Conservation (phyloP, 495 filamentous ascomycete genomes). For the Tuber borchii region DNA sequence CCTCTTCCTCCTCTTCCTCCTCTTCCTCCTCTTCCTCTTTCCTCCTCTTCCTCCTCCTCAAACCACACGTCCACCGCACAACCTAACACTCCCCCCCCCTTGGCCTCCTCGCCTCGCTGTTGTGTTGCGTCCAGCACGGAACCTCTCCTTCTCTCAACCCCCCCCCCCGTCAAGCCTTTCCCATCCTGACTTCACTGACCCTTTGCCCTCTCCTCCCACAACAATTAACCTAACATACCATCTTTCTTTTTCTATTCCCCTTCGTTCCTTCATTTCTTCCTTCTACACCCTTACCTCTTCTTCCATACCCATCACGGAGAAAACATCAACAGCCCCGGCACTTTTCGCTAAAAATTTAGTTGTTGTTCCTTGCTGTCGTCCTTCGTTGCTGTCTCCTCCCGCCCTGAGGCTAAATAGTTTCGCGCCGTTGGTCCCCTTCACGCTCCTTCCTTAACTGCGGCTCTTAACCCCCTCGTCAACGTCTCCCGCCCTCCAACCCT, state of each 20-base stretch:
- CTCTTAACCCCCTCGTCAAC: background rate
- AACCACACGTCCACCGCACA: conserved; percentile 11
- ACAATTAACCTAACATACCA: conserved; percentile 16
- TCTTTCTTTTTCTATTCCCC: conserved; percentile 13
- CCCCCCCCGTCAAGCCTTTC: conserved; percentile 11
- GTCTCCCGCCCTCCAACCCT: background rate
- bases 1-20: conserved; percentile 20
- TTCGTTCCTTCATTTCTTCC: conserved; percentile 13
- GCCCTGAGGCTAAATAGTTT: background rate
- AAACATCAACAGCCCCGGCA: background rate
- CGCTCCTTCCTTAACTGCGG: background rate
- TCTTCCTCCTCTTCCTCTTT: conserved; percentile 22
- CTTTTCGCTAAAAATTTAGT: background rate
- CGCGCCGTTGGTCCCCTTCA: background rate
- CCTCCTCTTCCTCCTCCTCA: conserved; percentile 19
- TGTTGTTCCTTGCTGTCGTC: background rate
- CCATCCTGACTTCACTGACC: conserved; percentile 13
- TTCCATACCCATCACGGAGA: background rate
- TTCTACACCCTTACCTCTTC: background rate
- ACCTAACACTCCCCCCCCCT: conserved; percentile 11
- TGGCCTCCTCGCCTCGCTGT: conserved; percentile 24
- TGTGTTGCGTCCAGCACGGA: conserved; percentile 19
- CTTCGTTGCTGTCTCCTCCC: conserved; percentile 3
- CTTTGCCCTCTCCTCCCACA: conserved; percentile 26
- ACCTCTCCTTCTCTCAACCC: conserved; percentile 30